Conservation (phyloP, 768 basidiomycete genomes). For the Pisolithus albus region DNA sequence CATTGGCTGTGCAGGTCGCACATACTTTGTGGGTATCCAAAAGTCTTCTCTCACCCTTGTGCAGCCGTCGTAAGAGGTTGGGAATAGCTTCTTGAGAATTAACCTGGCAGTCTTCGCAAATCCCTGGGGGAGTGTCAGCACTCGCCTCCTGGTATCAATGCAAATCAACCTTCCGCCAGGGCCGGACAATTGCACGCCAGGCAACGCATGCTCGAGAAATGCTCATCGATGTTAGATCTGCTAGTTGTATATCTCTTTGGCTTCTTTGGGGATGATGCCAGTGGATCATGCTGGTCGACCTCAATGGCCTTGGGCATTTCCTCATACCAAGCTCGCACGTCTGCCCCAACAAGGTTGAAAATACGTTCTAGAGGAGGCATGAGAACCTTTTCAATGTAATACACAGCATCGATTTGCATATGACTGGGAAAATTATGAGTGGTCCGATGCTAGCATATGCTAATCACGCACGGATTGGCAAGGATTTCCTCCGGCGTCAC, state of each 20-base stretch:
- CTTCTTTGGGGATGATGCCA: constrained; percentile 32
- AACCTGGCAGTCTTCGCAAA: constrained; percentile 59
- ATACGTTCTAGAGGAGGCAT: constrained; percentile 88
- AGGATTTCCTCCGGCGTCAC: constrained; percentile 67
- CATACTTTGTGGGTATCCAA: constrained; percentile 63
- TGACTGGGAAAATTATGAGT: constrained; percentile 36
- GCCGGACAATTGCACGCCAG: constrained; percentile 57
- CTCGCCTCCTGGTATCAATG: neutral
- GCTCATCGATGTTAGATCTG: constrained; percentile 58
- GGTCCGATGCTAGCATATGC: neutral
- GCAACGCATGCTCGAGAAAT: constrained; percentile 68
- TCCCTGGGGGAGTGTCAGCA: constrained; percentile 28
- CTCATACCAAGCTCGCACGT: constrained; percentile 80
- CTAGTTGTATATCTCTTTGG: constrained; percentile 26
- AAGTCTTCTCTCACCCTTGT: constrained; percentile 48
- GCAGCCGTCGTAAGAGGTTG: constrained; percentile 47
- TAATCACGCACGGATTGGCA: constrained; percentile 45
- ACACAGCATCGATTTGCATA: constrained; percentile 72
- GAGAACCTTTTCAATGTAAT: constrained; percentile 83
- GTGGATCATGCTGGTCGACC: constrained; percentile 29
- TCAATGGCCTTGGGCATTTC: constrained; percentile 68
- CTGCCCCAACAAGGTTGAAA: constrained; percentile 85
- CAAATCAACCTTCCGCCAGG: constrained; percentile 37
- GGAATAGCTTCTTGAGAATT: constrained; percentile 50
- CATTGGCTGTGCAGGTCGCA: constrained; percentile 54